phyloP scores from a whole-genome alignment of 768 basidiomycete genomes.

The Phaffia tasmanica region DNA sequence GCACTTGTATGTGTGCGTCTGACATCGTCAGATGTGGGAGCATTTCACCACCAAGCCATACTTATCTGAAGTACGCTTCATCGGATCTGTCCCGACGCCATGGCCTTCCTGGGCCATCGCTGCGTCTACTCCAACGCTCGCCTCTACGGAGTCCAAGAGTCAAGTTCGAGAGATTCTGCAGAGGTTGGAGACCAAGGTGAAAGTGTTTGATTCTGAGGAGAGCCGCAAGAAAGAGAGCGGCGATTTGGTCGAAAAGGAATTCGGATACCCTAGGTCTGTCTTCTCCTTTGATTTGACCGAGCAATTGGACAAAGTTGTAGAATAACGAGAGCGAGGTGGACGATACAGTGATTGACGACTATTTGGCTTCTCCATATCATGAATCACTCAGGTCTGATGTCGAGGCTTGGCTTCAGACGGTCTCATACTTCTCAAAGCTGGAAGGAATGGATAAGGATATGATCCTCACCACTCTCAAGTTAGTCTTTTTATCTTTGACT shows the following conservation, averaged over 20 bases:
- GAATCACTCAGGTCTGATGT: slow-evolving; percentile 50
- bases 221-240: slow-evolving; percentile 32
- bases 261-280: slow-evolving; percentile 56
- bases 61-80: slow-evolving; percentile 68
- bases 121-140: slow-evolving; percentile 49
- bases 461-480: slow-evolving; percentile 61
- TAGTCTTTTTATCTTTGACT: slow-evolving; percentile 31
- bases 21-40: slow-evolving; percentile 23
- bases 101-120: slow-evolving; percentile 98
- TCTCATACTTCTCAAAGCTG: slow-evolving; percentile 61
- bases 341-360: too few species aligned
- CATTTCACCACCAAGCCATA: slow-evolving; percentile 58
- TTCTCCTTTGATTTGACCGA: too few species aligned
- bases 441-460: slow-evolving; percentile 53
- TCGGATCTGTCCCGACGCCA: slow-evolving; percentile 63
- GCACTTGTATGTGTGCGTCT: not conserved
- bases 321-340: too few species aligned
- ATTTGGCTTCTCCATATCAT: too few species aligned
- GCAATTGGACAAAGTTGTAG: too few species aligned
- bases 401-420: slow-evolving; percentile 72
- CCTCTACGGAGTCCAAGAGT: slow-evolving; percentile 36
- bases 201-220: slow-evolving; percentile 45
- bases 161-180: slow-evolving; percentile 53
- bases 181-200: slow-evolving; percentile 54
- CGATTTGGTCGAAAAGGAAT: slow-evolving; percentile 58